Evolutionary conservation across 306 rosid genomes (phyloP).

Genomic region (Begonia loranthoides): DNA sequence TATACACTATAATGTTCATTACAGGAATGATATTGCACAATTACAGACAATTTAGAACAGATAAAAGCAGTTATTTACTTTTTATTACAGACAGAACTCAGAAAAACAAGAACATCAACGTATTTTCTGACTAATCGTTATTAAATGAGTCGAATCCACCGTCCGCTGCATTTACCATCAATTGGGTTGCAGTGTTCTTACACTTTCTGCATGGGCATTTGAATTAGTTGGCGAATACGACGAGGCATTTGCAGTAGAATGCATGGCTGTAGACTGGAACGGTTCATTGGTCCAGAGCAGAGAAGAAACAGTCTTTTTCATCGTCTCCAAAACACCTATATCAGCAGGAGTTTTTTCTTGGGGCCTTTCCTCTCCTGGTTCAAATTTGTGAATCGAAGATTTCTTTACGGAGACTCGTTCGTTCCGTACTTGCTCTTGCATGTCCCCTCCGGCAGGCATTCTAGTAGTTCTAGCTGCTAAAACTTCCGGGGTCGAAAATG

Average conservation of each 20-base stretch:
- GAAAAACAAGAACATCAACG: too few relatives aligned
- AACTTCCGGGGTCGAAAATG: conserved; percentile 12
- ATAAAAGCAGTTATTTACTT: too few relatives aligned
- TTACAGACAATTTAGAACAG: too few relatives aligned
- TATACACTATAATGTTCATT: too few relatives aligned
- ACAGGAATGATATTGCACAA: too few relatives aligned
- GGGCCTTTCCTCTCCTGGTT: conserved; percentile 83
- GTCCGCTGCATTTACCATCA: conserved; percentile 10
- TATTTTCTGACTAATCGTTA: too few relatives aligned
- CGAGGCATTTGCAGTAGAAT: conserved; percentile 14
- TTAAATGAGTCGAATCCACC: too few relatives aligned
- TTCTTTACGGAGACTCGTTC: conserved; percentile 70
- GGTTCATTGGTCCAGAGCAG: conserved; percentile 44
- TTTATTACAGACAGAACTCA: too few relatives aligned
- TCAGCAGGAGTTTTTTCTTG: conserved; percentile 40
- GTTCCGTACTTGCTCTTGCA: conserved; percentile 36
- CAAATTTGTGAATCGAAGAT: conserved; percentile 59
- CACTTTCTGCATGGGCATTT: conserved; percentile 32
- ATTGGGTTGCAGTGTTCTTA: conserved; percentile 67
- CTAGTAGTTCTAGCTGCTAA: conserved; percentile 11
- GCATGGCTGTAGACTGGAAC: conserved; percentile 12
- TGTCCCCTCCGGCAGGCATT: conserved; percentile 13
- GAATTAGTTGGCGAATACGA: conserved; percentile 23
- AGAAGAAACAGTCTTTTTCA: conserved; percentile 65
- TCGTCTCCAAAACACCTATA: conserved; percentile 62